Base-by-base conservation (phyloP, 208 protist species). In the Porcisia deanei region DNA sequence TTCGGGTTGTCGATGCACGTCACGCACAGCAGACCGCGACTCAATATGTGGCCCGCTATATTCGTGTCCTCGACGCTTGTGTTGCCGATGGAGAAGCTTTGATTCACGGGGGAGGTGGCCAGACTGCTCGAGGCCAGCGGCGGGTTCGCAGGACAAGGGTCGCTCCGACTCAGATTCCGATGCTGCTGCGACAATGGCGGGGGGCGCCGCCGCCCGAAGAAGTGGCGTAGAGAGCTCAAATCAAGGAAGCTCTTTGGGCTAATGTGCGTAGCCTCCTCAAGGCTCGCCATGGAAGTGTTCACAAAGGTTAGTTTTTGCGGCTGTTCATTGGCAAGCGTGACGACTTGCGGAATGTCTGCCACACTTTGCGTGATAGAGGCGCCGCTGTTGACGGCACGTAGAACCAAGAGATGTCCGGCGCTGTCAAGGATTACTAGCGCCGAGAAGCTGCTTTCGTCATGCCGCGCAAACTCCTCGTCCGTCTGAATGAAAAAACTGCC, bases 381-480 rank as follows among this genome's bases (percentile, higher is more conserved):
- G 2, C 69, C 82, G 18, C 65, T 87, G 71, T 90, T 90, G 45
- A 96, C 60, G 58, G 64, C 72, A 12, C 80, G 82, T 10, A 94
- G 70, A 10, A 93, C 82, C 30, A 96, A 61, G 53, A 96, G 75
- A 57, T 85, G 80, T 6, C 92, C 92, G 45, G 85, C 76, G 66
- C 83, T 89, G 73, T 94, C 90, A 52, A 94, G 85, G 54, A 94
- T 76, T 9, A 94, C 85, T 54, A 96, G 85, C 47, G 82, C 76
- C 18, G 53, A 71, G 41, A 68, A 78, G 14, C 76, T 77, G 63
- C 60, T 63, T 39, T 55, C 68, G 41, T 77, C 80, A 52, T 47
- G 67, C 20, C n/a, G 59, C 3, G 77, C 70, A 8, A 71, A 41
- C 20, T 65, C 75, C 4, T 39, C 59, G 47, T 74, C 61, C 14